phyloP scores from a whole-genome alignment of 2,329 filamentous ascomycete genomes.

The Aspergillus ochraceoroseus region DNA sequence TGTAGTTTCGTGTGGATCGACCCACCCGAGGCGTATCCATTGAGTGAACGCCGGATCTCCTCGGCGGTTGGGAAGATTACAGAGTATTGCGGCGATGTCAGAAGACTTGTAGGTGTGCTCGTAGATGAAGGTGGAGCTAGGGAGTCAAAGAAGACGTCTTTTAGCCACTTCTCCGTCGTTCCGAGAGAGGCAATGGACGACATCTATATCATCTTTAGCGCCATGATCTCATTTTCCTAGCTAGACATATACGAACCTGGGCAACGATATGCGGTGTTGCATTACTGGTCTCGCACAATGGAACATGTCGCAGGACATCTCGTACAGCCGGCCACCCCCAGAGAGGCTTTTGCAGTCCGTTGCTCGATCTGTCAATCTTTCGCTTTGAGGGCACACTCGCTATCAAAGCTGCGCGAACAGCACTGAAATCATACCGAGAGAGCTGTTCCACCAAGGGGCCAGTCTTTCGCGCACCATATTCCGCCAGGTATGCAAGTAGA shows the following conservation, averaged over 20 bases:
- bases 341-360: slow-evolving; percentile 46
- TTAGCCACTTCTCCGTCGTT: slow-evolving; percentile 65
- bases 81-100: slow-evolving; percentile 53
- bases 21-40: slow-evolving; percentile 70
- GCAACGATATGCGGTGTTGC: slow-evolving; percentile 35
- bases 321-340: slow-evolving; percentile 73
- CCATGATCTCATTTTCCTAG: too few species aligned
- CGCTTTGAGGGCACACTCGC: slow-evolving; percentile 71
- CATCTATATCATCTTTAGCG: slow-evolving; percentile 56
- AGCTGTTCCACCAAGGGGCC: slow-evolving; percentile 57
- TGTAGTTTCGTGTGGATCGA: slow-evolving; percentile 80
- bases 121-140: slow-evolving; percentile 28
- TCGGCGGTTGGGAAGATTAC: slow-evolving; percentile 76
- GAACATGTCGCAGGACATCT: slow-evolving; percentile 54
- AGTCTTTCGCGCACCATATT: slow-evolving; percentile 58
- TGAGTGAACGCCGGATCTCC: slow-evolving; percentile 69
- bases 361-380: slow-evolving; percentile 39
- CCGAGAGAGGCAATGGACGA: slow-evolving; percentile 81
- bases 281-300: slow-evolving; percentile 32
- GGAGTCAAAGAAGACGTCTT: slow-evolving; percentile 55
- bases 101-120: not conserved
- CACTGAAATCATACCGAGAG: slow-evolving; percentile 61
- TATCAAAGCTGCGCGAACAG: slow-evolving; percentile 65
- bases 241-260: slow-evolving; percentile 28
- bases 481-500: slow-evolving; percentile 64